These are phyloP conservation scores for Solanum sparsipilum DNA, from an alignment of 257 asterid genomes.

Conservation along the genomic window DNA sequence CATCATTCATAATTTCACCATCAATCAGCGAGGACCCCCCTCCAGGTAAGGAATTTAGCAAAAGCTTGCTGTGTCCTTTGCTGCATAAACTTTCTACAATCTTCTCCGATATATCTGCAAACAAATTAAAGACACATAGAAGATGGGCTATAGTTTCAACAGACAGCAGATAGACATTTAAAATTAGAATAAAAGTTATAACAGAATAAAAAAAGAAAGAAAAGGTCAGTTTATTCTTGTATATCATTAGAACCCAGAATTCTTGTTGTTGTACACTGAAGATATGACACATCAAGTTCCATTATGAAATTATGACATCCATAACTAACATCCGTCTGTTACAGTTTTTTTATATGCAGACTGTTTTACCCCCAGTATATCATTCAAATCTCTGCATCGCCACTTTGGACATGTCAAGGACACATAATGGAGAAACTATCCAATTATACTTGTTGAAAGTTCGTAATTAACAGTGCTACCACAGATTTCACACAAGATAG, in stretches of 20 bases:
- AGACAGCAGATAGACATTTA: neutral
- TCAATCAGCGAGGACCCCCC: conserved; percentile 62
- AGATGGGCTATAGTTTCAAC: neutral
- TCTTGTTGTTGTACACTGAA: neutral
- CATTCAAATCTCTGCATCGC: neutral
- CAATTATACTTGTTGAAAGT: neutral
- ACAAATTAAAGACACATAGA: neutral
- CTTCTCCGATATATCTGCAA: conserved; percentile 79
- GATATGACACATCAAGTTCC: neutral
- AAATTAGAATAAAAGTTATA: neutral
- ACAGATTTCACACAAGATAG: neutral
- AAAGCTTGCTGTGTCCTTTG: conserved; percentile 66
- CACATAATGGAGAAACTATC: neutral
- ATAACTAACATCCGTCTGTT: neutral
- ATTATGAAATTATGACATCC: neutral
- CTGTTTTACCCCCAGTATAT: neutral
- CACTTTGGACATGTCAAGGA: neutral
- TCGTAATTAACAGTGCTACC: neutral
- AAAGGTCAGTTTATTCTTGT: neutral
- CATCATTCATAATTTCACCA: conserved; percentile 60
- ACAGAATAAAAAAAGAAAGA: neutral
- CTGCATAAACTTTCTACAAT: conserved; percentile 87
- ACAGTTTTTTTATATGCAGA: neutral
- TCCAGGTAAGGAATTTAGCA: conserved; percentile 45
- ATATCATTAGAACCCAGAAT: neutral